These are phyloP conservation scores for Mollisia scopiformis DNA, from an alignment of 2,329 filamentous ascomycete genomes.

Conservation along the genomic window DNA sequence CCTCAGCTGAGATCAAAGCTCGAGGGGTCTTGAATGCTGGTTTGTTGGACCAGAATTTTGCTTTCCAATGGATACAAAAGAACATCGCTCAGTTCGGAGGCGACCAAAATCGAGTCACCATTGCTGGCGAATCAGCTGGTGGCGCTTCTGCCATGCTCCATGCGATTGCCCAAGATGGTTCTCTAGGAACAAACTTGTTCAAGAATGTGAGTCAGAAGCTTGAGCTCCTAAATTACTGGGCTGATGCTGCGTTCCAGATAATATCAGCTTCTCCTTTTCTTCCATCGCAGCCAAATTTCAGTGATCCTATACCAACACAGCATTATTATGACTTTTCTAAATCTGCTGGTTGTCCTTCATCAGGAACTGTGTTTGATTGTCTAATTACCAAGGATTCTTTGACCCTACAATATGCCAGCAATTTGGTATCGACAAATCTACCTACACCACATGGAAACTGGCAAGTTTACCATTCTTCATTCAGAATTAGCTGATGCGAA, in stretches of 20 bases:
- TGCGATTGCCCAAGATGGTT: background rate
- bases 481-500: background rate
- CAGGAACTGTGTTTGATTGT: background rate
- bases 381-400: background rate
- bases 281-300: background rate
- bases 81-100: background rate
- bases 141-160: background rate
- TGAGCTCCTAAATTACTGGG: background rate
- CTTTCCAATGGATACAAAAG: background rate
- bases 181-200: background rate
- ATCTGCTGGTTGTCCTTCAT: background rate
- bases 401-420: background rate
- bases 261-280: background rate
- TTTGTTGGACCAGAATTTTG: background rate
- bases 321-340: background rate
- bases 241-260: no score
- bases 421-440: background rate
- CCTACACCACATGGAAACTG: slow-evolving; percentile 1
- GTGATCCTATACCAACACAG: background rate
- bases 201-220: background rate
- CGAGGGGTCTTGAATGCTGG: background rate
- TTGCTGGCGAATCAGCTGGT: background rate
- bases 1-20: background rate
- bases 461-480: background rate
- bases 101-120: background rate